Percentiles rank a stretch among this genome's conserved stretches.
Conservation (phyloP, 1,284 basidiomycete genomes). For the Sutorius eximius region DNA sequence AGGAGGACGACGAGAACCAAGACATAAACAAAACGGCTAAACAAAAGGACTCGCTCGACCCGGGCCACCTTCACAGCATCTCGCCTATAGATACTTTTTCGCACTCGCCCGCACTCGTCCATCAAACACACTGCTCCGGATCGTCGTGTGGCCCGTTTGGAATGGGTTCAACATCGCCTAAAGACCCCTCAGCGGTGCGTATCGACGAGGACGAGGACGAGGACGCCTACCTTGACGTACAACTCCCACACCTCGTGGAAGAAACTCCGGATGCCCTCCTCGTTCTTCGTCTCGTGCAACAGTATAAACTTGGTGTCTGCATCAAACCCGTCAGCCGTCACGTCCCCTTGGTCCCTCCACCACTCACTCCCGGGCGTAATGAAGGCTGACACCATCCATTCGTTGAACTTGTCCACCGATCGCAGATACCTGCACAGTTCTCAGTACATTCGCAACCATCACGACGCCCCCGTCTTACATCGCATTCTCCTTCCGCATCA, state of each 20-base stretch:
- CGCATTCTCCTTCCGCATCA: conserved; percentile 78
- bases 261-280: conserved; percentile 90
- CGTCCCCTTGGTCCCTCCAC: neutral
- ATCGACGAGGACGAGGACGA: neutral
- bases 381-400: conserved; percentile 95
- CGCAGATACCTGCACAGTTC: conserved; percentile 77
- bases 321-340: conserved; percentile 13
- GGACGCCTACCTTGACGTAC: conserved; percentile 79
- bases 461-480: conserved; percentile 61
- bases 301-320: conserved; percentile 89
- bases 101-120: conserved; percentile 81
- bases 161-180: conserved; percentile 91
- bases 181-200: neutral
- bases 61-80: conserved; percentile 21
- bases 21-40: conserved; percentile 8
- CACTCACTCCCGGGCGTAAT: conserved; percentile 87
- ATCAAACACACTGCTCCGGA: conserved; percentile 82
- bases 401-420: conserved; percentile 92
- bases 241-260: conserved; percentile 94
- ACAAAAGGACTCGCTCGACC: conserved; percentile 18
- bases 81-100: conserved; percentile 65
- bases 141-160: conserved; percentile 83
- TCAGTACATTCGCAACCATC: conserved; percentile 16
- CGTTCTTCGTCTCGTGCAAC: conserved; percentile 91
- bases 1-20: neutral